phyloP scores from a whole-genome alignment of 768 basidiomycete genomes.

The Wakefieldia striispora region DNA sequence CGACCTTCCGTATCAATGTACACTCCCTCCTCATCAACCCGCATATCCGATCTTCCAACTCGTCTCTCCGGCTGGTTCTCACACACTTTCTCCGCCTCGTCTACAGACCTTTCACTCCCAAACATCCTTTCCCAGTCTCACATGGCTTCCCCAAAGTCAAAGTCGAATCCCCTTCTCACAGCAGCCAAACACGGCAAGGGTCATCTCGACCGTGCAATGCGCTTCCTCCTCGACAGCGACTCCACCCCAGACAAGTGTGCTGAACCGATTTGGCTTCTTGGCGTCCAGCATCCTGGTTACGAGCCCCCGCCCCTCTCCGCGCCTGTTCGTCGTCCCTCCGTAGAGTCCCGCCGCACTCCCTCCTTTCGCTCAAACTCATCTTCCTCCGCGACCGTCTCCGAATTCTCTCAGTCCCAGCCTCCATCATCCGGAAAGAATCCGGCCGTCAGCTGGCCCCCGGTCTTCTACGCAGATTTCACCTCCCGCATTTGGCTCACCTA shows the following conservation, averaged over 20 bases:
- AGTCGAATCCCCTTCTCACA: conserved; percentile 53
- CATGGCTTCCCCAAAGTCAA: conserved; percentile 42
- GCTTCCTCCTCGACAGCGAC: conserved; percentile 90
- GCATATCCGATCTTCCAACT: conserved; percentile 68
- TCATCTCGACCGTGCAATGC: conserved; percentile 78
- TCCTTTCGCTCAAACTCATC: conserved; percentile 47
- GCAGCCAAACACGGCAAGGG: conserved; percentile 74
- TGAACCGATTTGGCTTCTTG: conserved; percentile 88
- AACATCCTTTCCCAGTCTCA: conserved; percentile 51
- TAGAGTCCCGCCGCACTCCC: conserved; percentile 40
- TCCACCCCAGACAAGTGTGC: conserved; percentile 77
- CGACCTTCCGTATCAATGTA: conserved; percentile 47
- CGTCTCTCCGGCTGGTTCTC: conserved; percentile 80
- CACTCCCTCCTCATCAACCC: conserved; percentile 43
- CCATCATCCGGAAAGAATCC: conserved; percentile 28
- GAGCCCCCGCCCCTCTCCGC: conserved; percentile 40
- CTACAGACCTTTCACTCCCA: conserved; percentile 70
- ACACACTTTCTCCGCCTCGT: conserved; percentile 70
- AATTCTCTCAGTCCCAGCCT: conserved; percentile 38
- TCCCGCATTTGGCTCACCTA: conserved; percentile 92
- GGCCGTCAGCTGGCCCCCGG: conserved; percentile 64
- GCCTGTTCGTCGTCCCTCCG: conserved; percentile 37
- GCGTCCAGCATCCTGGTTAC: conserved; percentile 77
- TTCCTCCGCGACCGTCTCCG: conserved; percentile 35
- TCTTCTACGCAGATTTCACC: conserved; percentile 87